These are phyloP conservation scores for Pterocarpus santalinus DNA, from an alignment of 306 rosid genomes.

Conservation along the genomic window DNA sequence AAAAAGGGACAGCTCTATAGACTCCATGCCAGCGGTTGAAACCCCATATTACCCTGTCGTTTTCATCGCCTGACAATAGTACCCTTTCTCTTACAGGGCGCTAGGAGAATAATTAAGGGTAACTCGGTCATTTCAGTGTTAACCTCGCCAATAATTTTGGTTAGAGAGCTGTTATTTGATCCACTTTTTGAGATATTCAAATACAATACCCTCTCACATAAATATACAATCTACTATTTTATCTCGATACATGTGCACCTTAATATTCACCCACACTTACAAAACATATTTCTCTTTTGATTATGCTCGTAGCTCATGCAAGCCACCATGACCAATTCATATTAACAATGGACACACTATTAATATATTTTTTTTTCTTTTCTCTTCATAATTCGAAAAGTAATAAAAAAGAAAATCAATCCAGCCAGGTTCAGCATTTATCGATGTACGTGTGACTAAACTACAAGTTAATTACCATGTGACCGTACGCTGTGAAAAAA, in stretches of 20 bases:
- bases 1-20: slow-evolving; percentile 55
- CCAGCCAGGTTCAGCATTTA: slow-evolving; percentile 9
- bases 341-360: too few species aligned
- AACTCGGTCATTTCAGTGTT: slow-evolving; percentile 3
- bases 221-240: too few species aligned
- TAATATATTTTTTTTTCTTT: background rate
- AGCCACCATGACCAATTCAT: background rate
- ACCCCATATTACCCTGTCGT: slow-evolving; percentile 56
- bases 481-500: slow-evolving; percentile 55
- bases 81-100: slow-evolving; percentile 38
- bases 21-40: slow-evolving; percentile 57
- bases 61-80: slow-evolving; percentile 42
- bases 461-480: background rate
- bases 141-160: background rate
- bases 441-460: slow-evolving; percentile 17
- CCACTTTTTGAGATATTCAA: too few species aligned
- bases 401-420: background rate
- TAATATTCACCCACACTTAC: too few species aligned
- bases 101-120: background rate
- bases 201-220: too few species aligned
- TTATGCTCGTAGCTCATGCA: background rate
- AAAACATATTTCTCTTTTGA: too few species aligned
- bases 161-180: too few species aligned
- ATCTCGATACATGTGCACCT: too few species aligned
- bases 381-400: background rate